Conservation (phyloP, 805 yeast species). For the Candida insectorum region DNA sequence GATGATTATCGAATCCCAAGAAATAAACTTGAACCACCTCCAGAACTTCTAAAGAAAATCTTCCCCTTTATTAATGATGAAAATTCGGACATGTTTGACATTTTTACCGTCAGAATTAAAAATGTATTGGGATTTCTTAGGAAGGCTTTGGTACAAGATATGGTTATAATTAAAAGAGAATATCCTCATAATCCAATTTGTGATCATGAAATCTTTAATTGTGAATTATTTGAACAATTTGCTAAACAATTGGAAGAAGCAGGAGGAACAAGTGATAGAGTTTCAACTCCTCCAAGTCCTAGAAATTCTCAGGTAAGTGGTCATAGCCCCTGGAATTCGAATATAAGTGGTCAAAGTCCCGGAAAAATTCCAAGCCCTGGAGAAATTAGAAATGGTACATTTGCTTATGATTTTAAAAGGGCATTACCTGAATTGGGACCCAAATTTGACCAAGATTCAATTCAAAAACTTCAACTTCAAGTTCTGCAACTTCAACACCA, state of each 20-base stretch:
- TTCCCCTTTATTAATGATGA: slow-evolving; percentile 25
- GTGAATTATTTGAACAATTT: slow-evolving; percentile 15
- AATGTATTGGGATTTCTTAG: slow-evolving; percentile 18
- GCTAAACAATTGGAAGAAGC: slow-evolving; percentile 8
- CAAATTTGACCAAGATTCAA: no score
- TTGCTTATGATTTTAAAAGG: no score
- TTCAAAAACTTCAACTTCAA: no score
- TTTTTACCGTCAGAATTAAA: slow-evolving; percentile 11
- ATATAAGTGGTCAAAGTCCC: no score
- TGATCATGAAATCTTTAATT: slow-evolving; percentile 22
- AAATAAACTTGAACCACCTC: slow-evolving; percentile 22
- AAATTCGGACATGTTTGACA: slow-evolving; percentile 6
- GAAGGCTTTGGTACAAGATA: slow-evolving; percentile 25
- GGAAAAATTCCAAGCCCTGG: no score
- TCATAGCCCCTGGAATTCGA: no score
- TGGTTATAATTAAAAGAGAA: slow-evolving; percentile 19
- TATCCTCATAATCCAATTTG: slow-evolving; percentile 23
- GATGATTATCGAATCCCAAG: slow-evolving; percentile 18
- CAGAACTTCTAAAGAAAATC: slow-evolving; percentile 19
- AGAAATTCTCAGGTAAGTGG: no score
- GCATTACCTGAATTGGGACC: no score
- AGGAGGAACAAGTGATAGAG: slow-evolving; percentile 7
- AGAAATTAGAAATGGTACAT: no score
- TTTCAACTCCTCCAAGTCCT: slow-evolving; percentile 5
- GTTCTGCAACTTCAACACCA: no score